These are phyloP conservation scores for Dujonia santamariae DNA, from an alignment of 1,139 yeast species.

Conservation along the genomic window DNA sequence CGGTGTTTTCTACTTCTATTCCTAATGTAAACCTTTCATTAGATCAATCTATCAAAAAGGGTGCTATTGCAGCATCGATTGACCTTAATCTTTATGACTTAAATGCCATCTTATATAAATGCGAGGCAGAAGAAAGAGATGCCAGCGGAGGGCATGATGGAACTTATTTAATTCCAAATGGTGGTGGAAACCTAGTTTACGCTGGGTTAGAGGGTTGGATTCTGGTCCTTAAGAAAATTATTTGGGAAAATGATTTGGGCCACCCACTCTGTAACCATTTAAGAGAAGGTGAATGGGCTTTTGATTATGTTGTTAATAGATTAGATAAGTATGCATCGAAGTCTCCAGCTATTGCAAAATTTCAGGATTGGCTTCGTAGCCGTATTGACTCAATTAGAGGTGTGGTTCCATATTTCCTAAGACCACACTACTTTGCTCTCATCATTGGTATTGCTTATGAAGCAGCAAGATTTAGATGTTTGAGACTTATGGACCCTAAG, in stretches of 20 bases:
- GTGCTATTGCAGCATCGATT: conserved; percentile 71
- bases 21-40: conserved; percentile 51
- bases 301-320: conserved; percentile 70
- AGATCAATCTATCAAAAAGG: conserved; percentile 63
- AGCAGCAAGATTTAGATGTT: conserved; percentile 68
- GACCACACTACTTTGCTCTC: conserved; percentile 85
- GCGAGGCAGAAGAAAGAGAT: conserved; percentile 88
- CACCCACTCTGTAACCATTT: conserved; percentile 81
- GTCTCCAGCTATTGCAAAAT: conserved; percentile 45
- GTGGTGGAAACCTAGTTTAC: conserved; percentile 67
- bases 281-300: conserved; percentile 85
- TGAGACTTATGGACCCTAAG: conserved; percentile 51
- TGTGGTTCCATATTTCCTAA: conserved; percentile 75
- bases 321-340: conserved; percentile 50
- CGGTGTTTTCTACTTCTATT: conserved; percentile 73
- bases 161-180: conserved; percentile 65
- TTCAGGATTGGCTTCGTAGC: conserved; percentile 65
- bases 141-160: conserved; percentile 70
- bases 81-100: conserved; percentile 64
- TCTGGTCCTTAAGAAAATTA: conserved; percentile 59
- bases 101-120: conserved; percentile 70
- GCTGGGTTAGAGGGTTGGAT: conserved; percentile 96
- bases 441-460: conserved; percentile 79
- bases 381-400: conserved; percentile 62
- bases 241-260: conserved; percentile 71